Evolutionary conservation across 108 stramenopile genomes (phyloP).

Genomic region (Skeletonema menzelii): DNA sequence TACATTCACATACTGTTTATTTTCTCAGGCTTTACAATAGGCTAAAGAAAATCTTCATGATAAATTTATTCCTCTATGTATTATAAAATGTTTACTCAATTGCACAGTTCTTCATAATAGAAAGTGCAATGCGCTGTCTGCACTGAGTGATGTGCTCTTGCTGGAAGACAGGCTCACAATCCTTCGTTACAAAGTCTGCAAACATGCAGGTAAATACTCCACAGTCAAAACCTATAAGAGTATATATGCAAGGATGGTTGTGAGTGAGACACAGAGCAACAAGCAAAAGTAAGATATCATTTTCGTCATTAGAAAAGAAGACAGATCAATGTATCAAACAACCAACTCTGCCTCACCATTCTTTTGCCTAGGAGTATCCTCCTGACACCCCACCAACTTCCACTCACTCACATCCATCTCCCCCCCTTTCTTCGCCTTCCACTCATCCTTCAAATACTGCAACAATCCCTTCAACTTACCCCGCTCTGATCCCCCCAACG

Average conservation of each 20-base stretch:
- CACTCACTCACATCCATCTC: slow-evolving; percentile 72
- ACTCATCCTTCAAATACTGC: slow-evolving; percentile 85
- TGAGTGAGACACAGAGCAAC: neutral
- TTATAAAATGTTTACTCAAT: slow-evolving; percentile 48
- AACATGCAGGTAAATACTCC: slow-evolving; percentile 94
- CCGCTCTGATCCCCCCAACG: slow-evolving; percentile 60
- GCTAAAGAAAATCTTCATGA: too few relatives aligned
- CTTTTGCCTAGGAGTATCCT: slow-evolving; percentile 73
- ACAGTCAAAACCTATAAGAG: slow-evolving; percentile 85
- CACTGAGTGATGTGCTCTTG: slow-evolving; percentile 83
- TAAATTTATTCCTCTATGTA: too few relatives aligned
- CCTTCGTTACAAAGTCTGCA: slow-evolving; percentile 78
- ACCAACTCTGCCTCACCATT: slow-evolving; percentile 79
- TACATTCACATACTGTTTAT: too few relatives aligned
- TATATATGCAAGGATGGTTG: too few relatives aligned
- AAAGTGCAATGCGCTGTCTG: slow-evolving; percentile 81
- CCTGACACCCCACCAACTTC: slow-evolving; percentile 61
- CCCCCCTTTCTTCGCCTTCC: slow-evolving; percentile 63
- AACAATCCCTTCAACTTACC: slow-evolving; percentile 67
- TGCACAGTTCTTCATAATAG: slow-evolving; percentile 83
- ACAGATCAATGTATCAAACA: neutral
- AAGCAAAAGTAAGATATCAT: neutral
- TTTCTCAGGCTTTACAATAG: too few relatives aligned
- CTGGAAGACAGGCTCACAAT: slow-evolving; percentile 69
- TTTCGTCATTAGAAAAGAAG: neutral